Conservation (phyloP, 2,329 filamentous ascomycete species). For the Fusarium sp. region DNA sequence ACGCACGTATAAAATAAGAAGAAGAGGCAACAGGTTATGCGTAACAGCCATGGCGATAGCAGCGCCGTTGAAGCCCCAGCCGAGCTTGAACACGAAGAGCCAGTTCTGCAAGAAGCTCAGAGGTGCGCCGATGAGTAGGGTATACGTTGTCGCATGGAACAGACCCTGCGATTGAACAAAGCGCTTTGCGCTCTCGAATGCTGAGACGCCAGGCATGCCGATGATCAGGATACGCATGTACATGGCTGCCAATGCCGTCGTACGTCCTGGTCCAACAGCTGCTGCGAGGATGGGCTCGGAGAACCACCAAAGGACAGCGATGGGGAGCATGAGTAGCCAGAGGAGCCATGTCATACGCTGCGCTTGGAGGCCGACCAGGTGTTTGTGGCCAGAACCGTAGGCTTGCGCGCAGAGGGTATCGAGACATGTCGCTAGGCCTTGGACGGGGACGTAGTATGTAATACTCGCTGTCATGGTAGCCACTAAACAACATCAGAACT, state of each 20-base stretch:
- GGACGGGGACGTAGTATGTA: constrained; percentile 78
- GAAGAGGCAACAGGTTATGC: constrained; percentile 77
- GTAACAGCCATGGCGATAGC: constrained; percentile 81
- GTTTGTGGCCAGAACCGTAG: constrained; percentile 86
- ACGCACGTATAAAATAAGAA: constrained; percentile 78
- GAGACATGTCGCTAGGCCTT: constrained; percentile 84
- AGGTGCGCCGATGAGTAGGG: constrained; percentile 77
- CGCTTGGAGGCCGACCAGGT: constrained; percentile 84
- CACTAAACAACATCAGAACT: constrained; percentile 34
- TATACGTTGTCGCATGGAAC: constrained; percentile 79
- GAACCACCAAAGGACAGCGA: constrained; percentile 74
- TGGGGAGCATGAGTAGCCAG: constrained; percentile 75
- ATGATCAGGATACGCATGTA: constrained; percentile 77
- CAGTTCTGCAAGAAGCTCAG: constrained; percentile 80
- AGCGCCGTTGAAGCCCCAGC: constrained; percentile 78
- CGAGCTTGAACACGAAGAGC: constrained; percentile 76
- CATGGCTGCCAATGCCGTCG: constrained; percentile 73
- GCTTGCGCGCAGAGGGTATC: constrained; percentile 93
- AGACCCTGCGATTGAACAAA: constrained; percentile 84
- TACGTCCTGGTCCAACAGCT: constrained; percentile 58
- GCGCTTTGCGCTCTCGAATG: constrained; percentile 80
- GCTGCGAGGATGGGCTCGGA: constrained; percentile 69
- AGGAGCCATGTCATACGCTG: constrained; percentile 83
- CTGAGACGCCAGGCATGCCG: constrained; percentile 77
- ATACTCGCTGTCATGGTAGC: constrained; percentile 81